Base-by-base conservation (phyloP, 2,329 filamentous ascomycete species). In the Pseudocercospora eumusae region DNA sequence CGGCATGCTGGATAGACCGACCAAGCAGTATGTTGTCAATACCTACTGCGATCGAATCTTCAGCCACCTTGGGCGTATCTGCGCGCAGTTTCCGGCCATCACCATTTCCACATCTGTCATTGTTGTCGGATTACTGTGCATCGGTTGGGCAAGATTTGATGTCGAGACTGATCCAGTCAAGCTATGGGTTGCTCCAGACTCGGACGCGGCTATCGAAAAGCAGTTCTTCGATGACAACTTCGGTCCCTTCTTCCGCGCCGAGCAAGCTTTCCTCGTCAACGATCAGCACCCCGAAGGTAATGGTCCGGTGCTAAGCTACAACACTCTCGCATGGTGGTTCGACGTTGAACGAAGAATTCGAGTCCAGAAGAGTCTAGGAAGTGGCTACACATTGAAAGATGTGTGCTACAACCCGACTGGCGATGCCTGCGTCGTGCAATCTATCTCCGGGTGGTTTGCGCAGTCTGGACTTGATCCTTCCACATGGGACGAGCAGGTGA, bases 161-260 rank as follows among this genome's bases (percentile, higher is more conserved):
- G 83, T 99, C 36, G 95, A 98, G 76, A 90, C 83, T 21, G 90
- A 98, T 65, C 95, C 95, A 5, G 95, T 96, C 10, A 87, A 90
- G 53, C 81, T 99, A 8, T 99, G 95, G 95, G 95, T 99, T n/a
- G 93, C 93, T 70, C 95, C 95, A 7, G 89, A 90, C 8, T 98
- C 95, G 3, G 86, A 88, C 54, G 93, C 96, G 20, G 95, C 95
- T 0, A 85, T 92, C 73, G 93, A 99, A 75, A 99, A 99, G 79
- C 84, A 84, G 1, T 99, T 96, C 74, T 99, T 98, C 67, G 96
- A 99, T 74, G 76, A 85, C 36, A 92, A 92, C 69, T 99, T 99
- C 74, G 96, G 95, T 0, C 92, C 93, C 0, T 99, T 99, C 73
- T 99, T 95, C 77, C 90, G 95, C 44, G 90, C 93, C 0, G 91